These are phyloP conservation scores for Chaetothyriales sp. DNA, from an alignment of 2,329 filamentous ascomycete species.

Conservation along the genomic window DNA sequence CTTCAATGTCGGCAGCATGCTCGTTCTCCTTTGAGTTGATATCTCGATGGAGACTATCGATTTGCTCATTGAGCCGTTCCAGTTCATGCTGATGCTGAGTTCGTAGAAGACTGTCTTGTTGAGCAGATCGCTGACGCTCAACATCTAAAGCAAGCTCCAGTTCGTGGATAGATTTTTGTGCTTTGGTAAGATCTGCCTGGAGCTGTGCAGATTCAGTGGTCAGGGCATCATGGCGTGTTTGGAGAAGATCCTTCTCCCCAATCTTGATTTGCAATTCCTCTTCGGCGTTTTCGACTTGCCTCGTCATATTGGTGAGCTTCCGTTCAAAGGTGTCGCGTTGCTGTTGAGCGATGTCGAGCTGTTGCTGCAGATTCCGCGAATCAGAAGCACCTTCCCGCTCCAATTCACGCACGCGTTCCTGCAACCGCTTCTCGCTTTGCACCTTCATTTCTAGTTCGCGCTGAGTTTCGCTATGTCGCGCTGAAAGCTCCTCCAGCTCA, in stretches of 20 bases:
- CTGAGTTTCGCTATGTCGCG: conserved; percentile 32
- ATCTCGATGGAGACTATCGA: conserved; percentile 49
- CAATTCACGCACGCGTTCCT: conserved; percentile 29
- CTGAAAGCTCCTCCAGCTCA: conserved; percentile 44
- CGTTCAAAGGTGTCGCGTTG: conserved; percentile 34
- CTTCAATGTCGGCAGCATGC: conserved; percentile 57
- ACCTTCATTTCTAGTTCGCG: conserved; percentile 32
- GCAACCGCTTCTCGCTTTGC: conserved; percentile 27
- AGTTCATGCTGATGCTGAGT: conserved; percentile 42
- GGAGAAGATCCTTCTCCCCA: conserved; percentile 55
- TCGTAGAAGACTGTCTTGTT: conserved; percentile 48
- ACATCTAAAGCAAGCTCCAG: conserved; percentile 38
- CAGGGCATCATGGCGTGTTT: conserved; percentile 54
- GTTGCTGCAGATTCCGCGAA: conserved; percentile 28
- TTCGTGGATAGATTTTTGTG: conserved; percentile 31
- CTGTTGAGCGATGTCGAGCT: conserved; percentile 29
- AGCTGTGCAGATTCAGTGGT: conserved; percentile 53
- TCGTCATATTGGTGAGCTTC: conserved; percentile 28
- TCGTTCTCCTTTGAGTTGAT: conserved; percentile 57
- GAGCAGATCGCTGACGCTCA: conserved; percentile 44
- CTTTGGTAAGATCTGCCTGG: conserved; percentile 46
- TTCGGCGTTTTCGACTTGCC: conserved; percentile 40
- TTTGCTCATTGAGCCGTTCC: conserved; percentile 41
- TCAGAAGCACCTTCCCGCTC: conserved; percentile 28
- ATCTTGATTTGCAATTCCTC: conserved; percentile 45